Percentiles rank a stretch among this genome's conserved stretches.
These are phyloP conservation scores for Mesembryanthemum crystallinum DNA, from an alignment of 148 eudicot species.

Conservation along the genomic window DNA sequence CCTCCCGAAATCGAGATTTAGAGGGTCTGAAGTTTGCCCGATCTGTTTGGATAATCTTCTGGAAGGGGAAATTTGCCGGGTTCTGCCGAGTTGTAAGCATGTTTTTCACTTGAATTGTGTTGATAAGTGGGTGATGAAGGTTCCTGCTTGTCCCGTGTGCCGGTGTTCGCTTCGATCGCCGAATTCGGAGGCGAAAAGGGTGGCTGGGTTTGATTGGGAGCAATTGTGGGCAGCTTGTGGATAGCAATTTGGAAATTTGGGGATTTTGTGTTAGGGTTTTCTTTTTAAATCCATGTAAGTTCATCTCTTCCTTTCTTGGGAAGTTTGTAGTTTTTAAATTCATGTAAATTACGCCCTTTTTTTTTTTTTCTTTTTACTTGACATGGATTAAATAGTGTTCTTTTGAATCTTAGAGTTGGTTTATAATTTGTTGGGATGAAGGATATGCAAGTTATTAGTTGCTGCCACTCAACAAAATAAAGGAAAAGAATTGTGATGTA, in stretches of 20 bases:
- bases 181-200: constrained; percentile 14
- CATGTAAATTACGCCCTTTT: constrained; percentile 15
- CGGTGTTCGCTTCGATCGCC: constrained; percentile 43
- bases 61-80: constrained; percentile 49
- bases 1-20: constrained; percentile 26
- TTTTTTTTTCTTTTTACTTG: too few species aligned
- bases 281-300: background rate
- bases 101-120: constrained; percentile 60
- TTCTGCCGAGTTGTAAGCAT: constrained; percentile 53
- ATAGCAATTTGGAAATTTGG: background rate
- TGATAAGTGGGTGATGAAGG: constrained; percentile 59
- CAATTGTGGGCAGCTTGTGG: constrained; percentile 33
- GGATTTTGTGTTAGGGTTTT: background rate
- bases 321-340: background rate
- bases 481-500: too few species aligned
- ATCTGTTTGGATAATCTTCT: constrained; percentile 58
- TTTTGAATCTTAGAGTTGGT: background rate
- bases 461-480: too few species aligned
- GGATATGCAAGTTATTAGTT: background rate
- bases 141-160: constrained; percentile 66
- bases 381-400: background rate
- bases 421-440: constrained; percentile 1
- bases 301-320: background rate
- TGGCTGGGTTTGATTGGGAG: constrained; percentile 25
- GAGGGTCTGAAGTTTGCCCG: constrained; percentile 37